Evolutionary conservation across 176 grass and related monocot species (phyloP).

Genomic region (Bonia amplexicaulis): DNA sequence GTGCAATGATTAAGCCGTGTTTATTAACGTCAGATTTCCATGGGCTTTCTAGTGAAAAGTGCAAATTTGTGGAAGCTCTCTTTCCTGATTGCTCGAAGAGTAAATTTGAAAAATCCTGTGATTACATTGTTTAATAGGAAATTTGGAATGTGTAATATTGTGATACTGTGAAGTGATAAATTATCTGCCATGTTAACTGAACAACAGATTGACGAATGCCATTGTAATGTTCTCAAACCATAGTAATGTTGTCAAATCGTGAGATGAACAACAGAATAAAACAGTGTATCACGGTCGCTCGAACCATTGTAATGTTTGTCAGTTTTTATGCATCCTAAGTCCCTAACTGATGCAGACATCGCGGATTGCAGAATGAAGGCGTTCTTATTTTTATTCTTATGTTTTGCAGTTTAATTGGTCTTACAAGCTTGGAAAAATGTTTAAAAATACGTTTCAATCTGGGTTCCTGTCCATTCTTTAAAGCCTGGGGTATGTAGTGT

Average conservation of each 20-base stretch:
- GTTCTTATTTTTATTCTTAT: neutral
- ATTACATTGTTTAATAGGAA: neutral
- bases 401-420: constrained; percentile 19
- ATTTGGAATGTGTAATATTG: neutral
- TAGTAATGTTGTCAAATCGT: no score
- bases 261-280: no score
- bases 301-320: neutral
- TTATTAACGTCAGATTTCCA: neutral
- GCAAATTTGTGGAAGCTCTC: neutral
- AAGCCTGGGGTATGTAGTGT: constrained; percentile 64
- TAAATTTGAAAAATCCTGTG: neutral
- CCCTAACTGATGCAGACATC: neutral
- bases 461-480: constrained; percentile 96
- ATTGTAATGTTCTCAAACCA: no score
- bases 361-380: neutral
- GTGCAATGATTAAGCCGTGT: neutral
- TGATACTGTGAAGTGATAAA: neutral
- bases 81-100: neutral
- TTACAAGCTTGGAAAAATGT: constrained; percentile 47
- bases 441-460: constrained; percentile 97
- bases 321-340: neutral
- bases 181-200: neutral
- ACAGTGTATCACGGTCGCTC: no score
- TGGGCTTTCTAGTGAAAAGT: neutral
- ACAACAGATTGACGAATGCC: neutral